phyloP scores from a whole-genome alignment of 1,139 yeast species.

The Saccharomyces uvarum region DNA sequence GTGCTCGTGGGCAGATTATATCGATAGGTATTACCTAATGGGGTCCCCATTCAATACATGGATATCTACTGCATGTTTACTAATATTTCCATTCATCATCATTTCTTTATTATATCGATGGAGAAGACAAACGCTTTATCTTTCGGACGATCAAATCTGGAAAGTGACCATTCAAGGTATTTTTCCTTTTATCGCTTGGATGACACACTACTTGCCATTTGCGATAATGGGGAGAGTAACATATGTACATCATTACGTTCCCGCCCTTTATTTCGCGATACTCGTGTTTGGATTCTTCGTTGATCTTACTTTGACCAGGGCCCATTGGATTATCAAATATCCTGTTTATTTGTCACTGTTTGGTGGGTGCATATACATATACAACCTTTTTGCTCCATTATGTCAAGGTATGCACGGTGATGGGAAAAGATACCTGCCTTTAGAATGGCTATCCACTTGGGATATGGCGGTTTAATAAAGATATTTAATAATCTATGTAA shows the following conservation, averaged over 20 bases:
- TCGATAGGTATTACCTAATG: constrained; percentile 49
- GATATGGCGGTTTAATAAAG: constrained; percentile 16
- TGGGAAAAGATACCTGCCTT: constrained; percentile 38
- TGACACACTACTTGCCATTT: constrained; percentile 64
- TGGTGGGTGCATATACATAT: constrained; percentile 34
- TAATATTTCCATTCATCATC: constrained; percentile 32
- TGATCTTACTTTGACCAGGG: constrained; percentile 34
- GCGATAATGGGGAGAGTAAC: constrained; percentile 77
- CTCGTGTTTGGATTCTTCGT: constrained; percentile 53
- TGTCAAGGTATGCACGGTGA: constrained; percentile 51
- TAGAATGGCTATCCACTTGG: constrained; percentile 47
- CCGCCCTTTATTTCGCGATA: constrained; percentile 72
- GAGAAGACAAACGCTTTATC: constrained; percentile 48
- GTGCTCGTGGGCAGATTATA: constrained; percentile 52
- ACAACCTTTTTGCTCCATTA: constrained; percentile 45
- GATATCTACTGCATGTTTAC: constrained; percentile 41
- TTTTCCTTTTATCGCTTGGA: constrained; percentile 63
- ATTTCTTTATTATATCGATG: constrained; percentile 44
- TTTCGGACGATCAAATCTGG: constrained; percentile 30
- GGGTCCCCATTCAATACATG: constrained; percentile 65
- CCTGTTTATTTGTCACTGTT: constrained; percentile 34
- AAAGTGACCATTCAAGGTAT: constrained; percentile 45
- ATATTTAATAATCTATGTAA: not conserved
- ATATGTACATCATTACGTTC: constrained; percentile 74
- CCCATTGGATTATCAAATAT: constrained; percentile 26